These are phyloP conservation scores for Fonsecaea erecta DNA, from an alignment of 2,329 filamentous ascomycete genomes.

Conservation along the genomic window DNA sequence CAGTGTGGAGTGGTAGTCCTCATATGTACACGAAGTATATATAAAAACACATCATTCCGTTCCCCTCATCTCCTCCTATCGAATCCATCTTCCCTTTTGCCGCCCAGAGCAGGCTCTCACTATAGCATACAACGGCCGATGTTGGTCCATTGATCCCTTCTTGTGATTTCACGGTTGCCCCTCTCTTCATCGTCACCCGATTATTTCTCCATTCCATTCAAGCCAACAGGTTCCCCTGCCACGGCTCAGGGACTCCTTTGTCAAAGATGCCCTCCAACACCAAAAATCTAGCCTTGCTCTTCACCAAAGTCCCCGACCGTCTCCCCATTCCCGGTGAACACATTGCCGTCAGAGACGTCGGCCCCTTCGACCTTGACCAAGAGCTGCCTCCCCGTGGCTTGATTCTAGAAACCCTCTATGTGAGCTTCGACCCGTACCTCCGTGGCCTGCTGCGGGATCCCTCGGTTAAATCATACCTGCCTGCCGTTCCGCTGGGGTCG, in stretches of 20 bases:
- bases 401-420: conserved; percentile 67
- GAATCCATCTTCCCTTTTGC: background rate
- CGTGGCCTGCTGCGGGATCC: conserved; percentile 72
- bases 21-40: background rate
- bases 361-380: conserved; percentile 66
- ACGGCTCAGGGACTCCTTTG: background rate
- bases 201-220: background rate
- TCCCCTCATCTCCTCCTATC: background rate
- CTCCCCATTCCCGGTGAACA: conserved; percentile 72
- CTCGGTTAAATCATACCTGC: conserved; percentile 67
- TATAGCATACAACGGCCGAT: background rate
- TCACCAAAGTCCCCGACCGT: conserved; percentile 69
- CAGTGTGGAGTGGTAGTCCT: background rate
- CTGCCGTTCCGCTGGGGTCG: conserved; percentile 64
- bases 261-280: conserved; percentile 25
- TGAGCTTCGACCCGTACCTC: conserved; percentile 77
- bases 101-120: no score
- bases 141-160: background rate
- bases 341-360: conserved; percentile 67
- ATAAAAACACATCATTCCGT: background rate
- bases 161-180: background rate
- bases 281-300: conserved; percentile 75
- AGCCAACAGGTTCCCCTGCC: no score
- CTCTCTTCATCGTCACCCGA: background rate
- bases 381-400: conserved; percentile 61